Evolutionary conservation across 345 rosid genomes (phyloP).

Genomic region (Turritis glabra): DNA sequence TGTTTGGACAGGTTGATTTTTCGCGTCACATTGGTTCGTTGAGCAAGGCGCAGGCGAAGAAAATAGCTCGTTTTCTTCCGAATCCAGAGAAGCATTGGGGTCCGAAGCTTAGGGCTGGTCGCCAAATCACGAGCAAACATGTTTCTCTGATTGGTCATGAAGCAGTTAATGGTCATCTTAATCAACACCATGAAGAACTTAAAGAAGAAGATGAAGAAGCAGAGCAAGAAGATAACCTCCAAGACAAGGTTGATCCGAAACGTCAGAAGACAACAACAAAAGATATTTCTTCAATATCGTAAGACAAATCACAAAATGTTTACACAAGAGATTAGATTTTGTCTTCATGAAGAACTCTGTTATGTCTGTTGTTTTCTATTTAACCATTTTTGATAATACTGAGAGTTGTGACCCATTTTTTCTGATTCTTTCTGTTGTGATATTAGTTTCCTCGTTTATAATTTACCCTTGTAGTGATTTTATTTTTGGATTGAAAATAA

Average conservation of each 20-base stretch:
- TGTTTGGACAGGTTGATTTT: slow-evolving; percentile 68
- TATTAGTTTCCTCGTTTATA: background rate
- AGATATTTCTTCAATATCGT: slow-evolving; percentile 30
- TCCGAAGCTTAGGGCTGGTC: slow-evolving; percentile 91
- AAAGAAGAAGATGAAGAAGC: slow-evolving; percentile 14
- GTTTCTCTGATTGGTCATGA: slow-evolving; percentile 81
- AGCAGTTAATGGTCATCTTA: slow-evolving; percentile 72
- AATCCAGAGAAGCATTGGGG: slow-evolving; percentile 99
- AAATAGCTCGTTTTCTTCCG: slow-evolving; percentile 86
- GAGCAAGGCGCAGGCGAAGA: slow-evolving; percentile 94
- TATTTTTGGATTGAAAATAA: background rate
- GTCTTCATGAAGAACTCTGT: slow-evolving; percentile 6
- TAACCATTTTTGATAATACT: slow-evolving; percentile 1
- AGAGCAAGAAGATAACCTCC: slow-evolving; percentile 14
- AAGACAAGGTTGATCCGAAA: slow-evolving; percentile 51
- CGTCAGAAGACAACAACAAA: slow-evolving; percentile 55
- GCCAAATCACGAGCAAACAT: slow-evolving; percentile 87
- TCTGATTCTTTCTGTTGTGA: slow-evolving; percentile 13
- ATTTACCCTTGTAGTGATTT: background rate
- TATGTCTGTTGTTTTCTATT: slow-evolving; percentile 5
- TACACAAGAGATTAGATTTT: slow-evolving; percentile 15
- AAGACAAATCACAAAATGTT: background rate
- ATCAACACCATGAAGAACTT: slow-evolving; percentile 34
- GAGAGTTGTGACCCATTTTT: background rate
- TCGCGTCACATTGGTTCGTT: slow-evolving; percentile 84